Base-by-base conservation (phyloP, 2,329 filamentous ascomycete genomes). In the Xylaria sp. region DNA sequence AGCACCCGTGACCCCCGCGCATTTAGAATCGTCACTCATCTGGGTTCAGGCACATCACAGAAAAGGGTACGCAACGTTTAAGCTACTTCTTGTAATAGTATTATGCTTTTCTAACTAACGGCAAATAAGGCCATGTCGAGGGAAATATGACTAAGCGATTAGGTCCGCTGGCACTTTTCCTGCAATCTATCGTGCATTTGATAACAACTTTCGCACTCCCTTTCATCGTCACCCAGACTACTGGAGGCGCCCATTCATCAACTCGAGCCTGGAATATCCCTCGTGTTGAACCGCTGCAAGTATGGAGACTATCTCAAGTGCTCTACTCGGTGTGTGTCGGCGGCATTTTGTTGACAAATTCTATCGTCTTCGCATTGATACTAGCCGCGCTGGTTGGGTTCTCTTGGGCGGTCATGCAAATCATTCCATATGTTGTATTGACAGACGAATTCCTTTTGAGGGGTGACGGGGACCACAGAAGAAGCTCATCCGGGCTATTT, bases 121-220 rank as follows among this genome's bases (percentile, higher is more conserved):
- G 19, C 19, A 19, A 4, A 2, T 17, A 25, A 49, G 46, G 28
- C 7, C 46, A 33, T 15, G 9, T 6, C 11, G 19, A 21, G 6
- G 46, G 46, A 9, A 35, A 31, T 19, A 40, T 35, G 21, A 14
- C n/a, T 49, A 33, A 33, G 5, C 35, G 55, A 4, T 17, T 57
- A 31, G 55, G 55, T 4, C 45, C 55, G 15, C 55, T 57, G 4
- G 55, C 55, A 7, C 55, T 57, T 8, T 57, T 57, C 28, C 31
- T 57, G 21, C 55, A 57, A 50, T 57, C 55, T 15, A n/a, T 49
- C 8, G 45, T 57, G 43, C 38, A 57, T 42, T n/a, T 57, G 45
- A 50, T 37, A 38, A 49, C 55, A 9, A 57, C 31, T 8, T 19
- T 57, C 12, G 23, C 37, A 38, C 55, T 57, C n/a, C 55, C 55